These are phyloP conservation scores for Dicorynia guianensis DNA, from an alignment of 306 rosid genomes.

Conservation along the genomic window DNA sequence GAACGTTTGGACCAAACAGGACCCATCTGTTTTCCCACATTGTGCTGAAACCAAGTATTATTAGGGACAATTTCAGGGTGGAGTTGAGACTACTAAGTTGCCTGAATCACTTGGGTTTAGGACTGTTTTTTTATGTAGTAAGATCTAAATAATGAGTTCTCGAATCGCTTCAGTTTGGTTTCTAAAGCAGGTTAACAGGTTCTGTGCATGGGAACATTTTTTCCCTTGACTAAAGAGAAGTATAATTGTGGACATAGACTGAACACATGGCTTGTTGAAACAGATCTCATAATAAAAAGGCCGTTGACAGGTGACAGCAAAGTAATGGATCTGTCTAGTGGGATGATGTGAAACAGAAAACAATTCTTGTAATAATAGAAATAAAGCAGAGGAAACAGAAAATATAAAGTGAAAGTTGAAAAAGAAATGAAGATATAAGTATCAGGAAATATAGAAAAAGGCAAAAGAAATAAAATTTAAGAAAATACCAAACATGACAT, in stretches of 20 bases:
- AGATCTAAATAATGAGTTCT: not conserved
- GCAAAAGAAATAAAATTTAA: not conserved
- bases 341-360: not conserved
- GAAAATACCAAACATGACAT: not conserved
- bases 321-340: not conserved
- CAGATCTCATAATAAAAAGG: not conserved
- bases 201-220: no score
- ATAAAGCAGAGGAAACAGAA: not conserved
- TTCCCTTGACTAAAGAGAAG: no score
- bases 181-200: no score
- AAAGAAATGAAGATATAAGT: slow-evolving; percentile 17
- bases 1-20: not conserved
- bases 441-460: slow-evolving; percentile 34
- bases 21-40: no score
- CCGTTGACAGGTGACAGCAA: not conserved
- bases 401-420: slow-evolving; percentile 38
- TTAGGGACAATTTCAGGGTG: no score
- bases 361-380: not conserved
- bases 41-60: no score
- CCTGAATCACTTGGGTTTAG: no score
- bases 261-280: not conserved
- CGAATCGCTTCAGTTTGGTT: not conserved
- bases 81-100: no score
- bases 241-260: not conserved
- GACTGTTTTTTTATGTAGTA: no score